phyloP scores from a whole-genome alignment of 139 green algal species.

The Axilococcus clingmanii region DNA sequence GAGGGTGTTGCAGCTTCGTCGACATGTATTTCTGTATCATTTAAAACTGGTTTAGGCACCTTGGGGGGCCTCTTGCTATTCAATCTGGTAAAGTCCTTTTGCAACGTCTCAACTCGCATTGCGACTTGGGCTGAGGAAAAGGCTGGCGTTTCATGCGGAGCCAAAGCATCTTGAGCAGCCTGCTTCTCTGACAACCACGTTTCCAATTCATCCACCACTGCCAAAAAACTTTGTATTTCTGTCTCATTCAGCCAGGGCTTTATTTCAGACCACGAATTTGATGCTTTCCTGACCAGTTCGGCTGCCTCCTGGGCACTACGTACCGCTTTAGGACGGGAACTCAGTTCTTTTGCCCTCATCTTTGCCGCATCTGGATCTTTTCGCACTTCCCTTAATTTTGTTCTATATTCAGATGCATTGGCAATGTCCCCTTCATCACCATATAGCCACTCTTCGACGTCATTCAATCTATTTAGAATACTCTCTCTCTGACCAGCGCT shows the following conservation, averaged over 20 bases:
- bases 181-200: slow-evolving; percentile 51
- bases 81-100: slow-evolving; percentile 36
- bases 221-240: slow-evolving; percentile 38
- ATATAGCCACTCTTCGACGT: slow-evolving; percentile 93
- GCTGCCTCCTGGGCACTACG: slow-evolving; percentile 32
- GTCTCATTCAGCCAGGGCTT: slow-evolving; percentile 79
- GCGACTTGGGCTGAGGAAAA: slow-evolving; percentile 36
- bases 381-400: slow-evolving; percentile 39
- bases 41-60: slow-evolving; percentile 21
- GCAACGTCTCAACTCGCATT: background rate
- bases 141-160: slow-evolving; percentile 49
- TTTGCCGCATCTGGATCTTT: slow-evolving; percentile 41
- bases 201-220: slow-evolving; percentile 49
- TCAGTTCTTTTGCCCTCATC: slow-evolving; percentile 30
- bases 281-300: slow-evolving; percentile 28
- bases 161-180: slow-evolving; percentile 46
- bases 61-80: slow-evolving; percentile 61
- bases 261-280: slow-evolving; percentile 48
- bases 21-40: slow-evolving; percentile 3
- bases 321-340: slow-evolving; percentile 35
- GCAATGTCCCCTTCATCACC: slow-evolving; percentile 60
- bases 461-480: slow-evolving; percentile 46
- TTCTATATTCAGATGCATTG: slow-evolving; percentile 16
- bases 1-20: background rate
- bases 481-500: slow-evolving; percentile 56